Evolutionary conservation across 2,329 filamentous ascomycete species (phyloP), one percentile per base, ranked within the genome.

Genomic region (Sporothrix mexicana): DNA sequence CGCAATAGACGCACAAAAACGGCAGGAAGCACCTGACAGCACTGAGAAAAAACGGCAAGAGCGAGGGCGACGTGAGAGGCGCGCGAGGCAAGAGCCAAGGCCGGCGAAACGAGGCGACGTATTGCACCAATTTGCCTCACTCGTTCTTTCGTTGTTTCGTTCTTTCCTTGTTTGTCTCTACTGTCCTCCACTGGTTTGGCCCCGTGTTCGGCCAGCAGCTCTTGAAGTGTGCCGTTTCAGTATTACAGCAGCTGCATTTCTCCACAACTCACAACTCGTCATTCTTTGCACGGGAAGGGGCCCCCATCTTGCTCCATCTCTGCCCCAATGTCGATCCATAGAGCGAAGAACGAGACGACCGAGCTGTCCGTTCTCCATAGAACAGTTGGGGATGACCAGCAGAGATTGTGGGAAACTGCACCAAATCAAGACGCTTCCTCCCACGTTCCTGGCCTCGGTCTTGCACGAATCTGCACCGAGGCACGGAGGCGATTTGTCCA

Each of bases 291-390:
- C 45, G 15, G 13, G 43, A 45, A 20, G 36, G 10, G 41, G 20
- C 41, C n/a, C 36, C 41, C 17, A 23, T 53, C 51, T 53, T 53
- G 7, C 51, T 20, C 51, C 20, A 9, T 53, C 10, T 53, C 7
- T 20, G 36, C 17, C 17, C 47, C 8, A 64, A 13, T 30, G 62
- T 15, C 13, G 45, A 67, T 36, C 45, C 23, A 51, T 3, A 15
- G n/a, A 51, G 5, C 49, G 36, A 23, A 61, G 57, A 9, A 20
- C 57, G 57, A 61, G 57, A 41, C 10, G 12, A 23, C 64, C 57
- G 57, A 62, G 57, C 57, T 41, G 15, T 36, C 64, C 47, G 64
- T 67, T 67, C 64, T 67, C 64, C 64, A 67, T 67, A 25, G 1
- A n/a, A n/a, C n/a, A n/a, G 47, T 67, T 67, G n/a, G 53, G 23